Conservation (phyloP, 1,284 basidiomycete genomes). For the Moesziomyces sp. region DNA sequence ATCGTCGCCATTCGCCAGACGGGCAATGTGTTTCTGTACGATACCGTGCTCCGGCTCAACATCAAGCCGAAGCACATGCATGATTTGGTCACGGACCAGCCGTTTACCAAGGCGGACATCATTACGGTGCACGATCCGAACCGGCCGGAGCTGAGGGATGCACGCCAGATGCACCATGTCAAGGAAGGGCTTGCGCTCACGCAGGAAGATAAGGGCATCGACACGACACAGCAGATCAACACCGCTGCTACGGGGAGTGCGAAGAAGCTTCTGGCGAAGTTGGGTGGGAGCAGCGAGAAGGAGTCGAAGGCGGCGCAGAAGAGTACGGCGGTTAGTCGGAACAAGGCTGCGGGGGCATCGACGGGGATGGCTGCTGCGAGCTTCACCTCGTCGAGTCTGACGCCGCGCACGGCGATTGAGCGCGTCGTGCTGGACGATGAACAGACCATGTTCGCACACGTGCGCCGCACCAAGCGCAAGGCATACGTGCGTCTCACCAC, state of each 20-base stretch:
- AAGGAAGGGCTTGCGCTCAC: constrained; percentile 59
- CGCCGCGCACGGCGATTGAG: constrained; percentile 80
- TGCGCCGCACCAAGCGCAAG: constrained; percentile 63
- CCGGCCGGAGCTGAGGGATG: constrained; percentile 47
- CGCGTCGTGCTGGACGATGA: constrained; percentile 90
- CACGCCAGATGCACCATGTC: constrained; percentile 58
- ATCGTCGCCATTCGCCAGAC: constrained; percentile 69
- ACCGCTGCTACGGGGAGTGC: constrained; percentile 64
- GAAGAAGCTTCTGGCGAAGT: constrained; percentile 44
- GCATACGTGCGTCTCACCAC: constrained; percentile 79
- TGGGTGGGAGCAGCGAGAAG: constrained; percentile 13
- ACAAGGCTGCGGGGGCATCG: constrained; percentile 81
- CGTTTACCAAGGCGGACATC: constrained; percentile 86
- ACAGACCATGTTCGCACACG: constrained; percentile 81
- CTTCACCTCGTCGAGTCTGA: constrained; percentile 89
- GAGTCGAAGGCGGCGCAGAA: constrained; percentile 1
- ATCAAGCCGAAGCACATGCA: constrained; percentile 78
- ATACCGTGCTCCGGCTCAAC: constrained; percentile 75
- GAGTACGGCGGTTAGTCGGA: constrained; percentile 24
- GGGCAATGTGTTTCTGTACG: constrained; percentile 89
- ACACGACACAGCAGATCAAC: constrained; percentile 63
- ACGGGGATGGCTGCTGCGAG: constrained; percentile 91
- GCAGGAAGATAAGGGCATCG: constrained; percentile 54
- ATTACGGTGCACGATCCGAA: constrained; percentile 77
- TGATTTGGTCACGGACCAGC: constrained; percentile 83